A percentile compares a stretch with the other conserved stretches of the same genome.
Evolutionary conservation across 2,329 filamentous ascomycete species (phyloP).

Genomic region (Neofusicoccum ribis): DNA sequence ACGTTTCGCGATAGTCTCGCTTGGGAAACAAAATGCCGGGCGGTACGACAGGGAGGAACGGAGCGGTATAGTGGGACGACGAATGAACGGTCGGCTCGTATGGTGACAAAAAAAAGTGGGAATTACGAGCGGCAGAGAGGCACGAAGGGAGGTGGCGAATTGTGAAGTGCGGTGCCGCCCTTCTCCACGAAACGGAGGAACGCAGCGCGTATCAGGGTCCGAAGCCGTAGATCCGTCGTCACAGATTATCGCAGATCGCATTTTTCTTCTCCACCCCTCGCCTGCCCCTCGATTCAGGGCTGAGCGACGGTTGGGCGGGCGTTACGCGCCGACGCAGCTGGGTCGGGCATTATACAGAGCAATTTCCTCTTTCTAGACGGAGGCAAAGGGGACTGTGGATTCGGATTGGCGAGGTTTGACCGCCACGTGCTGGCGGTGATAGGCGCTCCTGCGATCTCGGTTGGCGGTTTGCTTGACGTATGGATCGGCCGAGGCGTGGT

Average conservation of each 20-base stretch:
- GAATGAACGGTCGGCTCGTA: too few species aligned
- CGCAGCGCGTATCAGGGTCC: conserved; percentile 1
- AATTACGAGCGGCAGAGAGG: background rate
- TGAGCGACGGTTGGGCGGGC: background rate
- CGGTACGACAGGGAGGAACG: too few species aligned
- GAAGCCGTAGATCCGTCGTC: background rate
- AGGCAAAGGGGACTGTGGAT: background rate
- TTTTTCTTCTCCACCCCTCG: background rate
- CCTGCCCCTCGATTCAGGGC: background rate
- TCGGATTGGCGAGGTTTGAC: background rate
- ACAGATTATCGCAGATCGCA: conserved; percentile 7
- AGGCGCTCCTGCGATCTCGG: conserved; percentile 10
- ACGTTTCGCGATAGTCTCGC: background rate
- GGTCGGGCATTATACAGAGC: background rate
- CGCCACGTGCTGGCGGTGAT: conserved; percentile 4
- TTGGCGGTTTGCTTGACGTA: background rate
- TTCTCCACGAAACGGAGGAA: too few species aligned
- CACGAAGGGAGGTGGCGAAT: conserved; percentile 8
- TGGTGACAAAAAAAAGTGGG: too few species aligned
- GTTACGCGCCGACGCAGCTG: background rate
- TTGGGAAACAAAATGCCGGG: background rate
- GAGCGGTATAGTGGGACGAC: too few species aligned
- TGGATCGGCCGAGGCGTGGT: background rate
- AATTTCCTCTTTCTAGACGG: conserved; percentile 1
- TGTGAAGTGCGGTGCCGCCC: background rate